phyloP scores from a whole-genome alignment of 2,329 filamentous ascomycete species.

The Fusarium redolens region DNA sequence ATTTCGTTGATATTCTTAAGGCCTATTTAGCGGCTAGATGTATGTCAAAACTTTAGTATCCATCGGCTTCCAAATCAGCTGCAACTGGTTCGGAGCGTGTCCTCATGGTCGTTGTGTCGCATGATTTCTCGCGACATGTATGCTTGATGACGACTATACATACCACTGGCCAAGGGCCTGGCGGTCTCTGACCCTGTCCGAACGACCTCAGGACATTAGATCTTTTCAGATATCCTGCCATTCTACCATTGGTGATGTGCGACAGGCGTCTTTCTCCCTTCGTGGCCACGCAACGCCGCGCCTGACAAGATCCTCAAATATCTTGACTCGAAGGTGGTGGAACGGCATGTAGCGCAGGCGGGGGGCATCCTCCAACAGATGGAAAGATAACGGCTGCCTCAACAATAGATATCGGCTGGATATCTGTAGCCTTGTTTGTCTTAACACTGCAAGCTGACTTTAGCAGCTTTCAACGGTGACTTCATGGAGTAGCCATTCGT shows the following conservation, averaged over 20 bases:
- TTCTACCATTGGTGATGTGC: neutral
- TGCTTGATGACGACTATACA: neutral
- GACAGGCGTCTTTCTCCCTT: neutral
- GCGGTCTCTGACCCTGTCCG: neutral
- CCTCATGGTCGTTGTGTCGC: neutral
- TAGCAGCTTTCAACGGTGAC: neutral
- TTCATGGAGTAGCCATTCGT: constrained; percentile 60
- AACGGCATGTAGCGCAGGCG: neutral
- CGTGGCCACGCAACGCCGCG: neutral
- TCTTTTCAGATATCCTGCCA: neutral
- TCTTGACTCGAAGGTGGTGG: neutral
- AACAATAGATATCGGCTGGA: neutral
- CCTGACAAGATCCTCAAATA: neutral
- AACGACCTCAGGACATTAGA: neutral
- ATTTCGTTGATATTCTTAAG: neutral
- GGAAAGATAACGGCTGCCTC: too few relatives aligned
- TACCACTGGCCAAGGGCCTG: neutral
- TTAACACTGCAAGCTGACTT: neutral
- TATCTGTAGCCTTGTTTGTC: neutral
- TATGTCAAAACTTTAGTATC: neutral
- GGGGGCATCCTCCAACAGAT: neutral
- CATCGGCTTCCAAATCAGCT: neutral
- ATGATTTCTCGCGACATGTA: neutral
- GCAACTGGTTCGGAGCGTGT: neutral
- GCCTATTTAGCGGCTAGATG: neutral